Percentiles rank a stretch among this genome's conserved stretches.
Conservation (phyloP, 2,329 filamentous ascomycete genomes). For the Aspergillus fijiensis region DNA sequence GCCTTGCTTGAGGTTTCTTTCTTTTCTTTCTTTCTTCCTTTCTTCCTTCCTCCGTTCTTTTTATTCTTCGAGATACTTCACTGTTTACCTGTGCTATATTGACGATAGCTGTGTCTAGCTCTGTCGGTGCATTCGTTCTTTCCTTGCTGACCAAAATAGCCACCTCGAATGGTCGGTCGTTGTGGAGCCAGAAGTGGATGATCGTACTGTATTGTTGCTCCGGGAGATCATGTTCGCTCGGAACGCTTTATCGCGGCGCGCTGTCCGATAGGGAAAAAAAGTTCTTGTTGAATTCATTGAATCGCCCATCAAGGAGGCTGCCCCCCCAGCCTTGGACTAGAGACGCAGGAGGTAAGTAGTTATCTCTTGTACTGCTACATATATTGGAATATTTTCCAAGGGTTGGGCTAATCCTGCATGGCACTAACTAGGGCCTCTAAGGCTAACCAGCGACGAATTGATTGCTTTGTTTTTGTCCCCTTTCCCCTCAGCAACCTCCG, state of each 20-base stretch:
- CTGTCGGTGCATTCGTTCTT: background rate
- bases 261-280: constrained; percentile 9
- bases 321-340: background rate
- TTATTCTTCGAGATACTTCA: background rate
- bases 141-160: background rate
- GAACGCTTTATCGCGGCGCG: background rate
- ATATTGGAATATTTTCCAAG: background rate
- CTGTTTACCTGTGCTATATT: no score
- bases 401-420: background rate
- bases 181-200: background rate
- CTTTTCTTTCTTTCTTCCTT: background rate
- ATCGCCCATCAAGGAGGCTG: background rate
- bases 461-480: background rate
- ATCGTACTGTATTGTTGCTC: background rate
- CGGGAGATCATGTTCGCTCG: constrained; percentile 13
- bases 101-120: background rate
- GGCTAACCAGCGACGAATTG: background rate
- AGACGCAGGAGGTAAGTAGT: background rate
- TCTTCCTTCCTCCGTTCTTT: no score
- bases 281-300: constrained; percentile 2
- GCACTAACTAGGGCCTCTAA: background rate
- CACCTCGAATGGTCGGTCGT: background rate
- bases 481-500: background rate
- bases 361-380: background rate
- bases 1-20: background rate